These are phyloP conservation scores for Pythium brassicae DNA, from an alignment of 352 stramenopile genomes.

Conservation along the genomic window DNA sequence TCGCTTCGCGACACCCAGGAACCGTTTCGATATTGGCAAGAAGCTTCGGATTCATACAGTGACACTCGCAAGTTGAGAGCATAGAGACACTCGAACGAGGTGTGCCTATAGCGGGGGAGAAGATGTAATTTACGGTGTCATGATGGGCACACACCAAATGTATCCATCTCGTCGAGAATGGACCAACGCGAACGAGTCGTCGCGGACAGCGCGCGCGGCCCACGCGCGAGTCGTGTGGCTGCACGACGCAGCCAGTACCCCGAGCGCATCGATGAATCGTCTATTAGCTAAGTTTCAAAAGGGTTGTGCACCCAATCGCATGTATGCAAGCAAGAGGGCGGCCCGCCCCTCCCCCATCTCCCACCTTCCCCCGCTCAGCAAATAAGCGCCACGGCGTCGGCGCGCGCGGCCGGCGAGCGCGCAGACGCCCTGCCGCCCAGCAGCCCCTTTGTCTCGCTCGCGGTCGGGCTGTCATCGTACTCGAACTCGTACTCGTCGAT, in stretches of 20 bases:
- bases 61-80: not conserved
- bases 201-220: no score
- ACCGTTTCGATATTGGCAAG: not conserved
- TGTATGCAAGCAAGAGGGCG: not conserved
- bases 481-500: constrained; percentile 37
- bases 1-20: not conserved
- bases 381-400: constrained; percentile 40
- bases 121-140: not conserved
- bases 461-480: constrained; percentile 4
- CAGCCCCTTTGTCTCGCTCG: constrained; percentile 10
- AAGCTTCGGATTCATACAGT: not conserved
- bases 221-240: no score
- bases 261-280: not conserved
- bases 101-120: not conserved
- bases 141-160: not conserved
- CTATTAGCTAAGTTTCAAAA: constrained; percentile 1
- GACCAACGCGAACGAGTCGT: no score
- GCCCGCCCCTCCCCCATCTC: no score
- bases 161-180: not conserved
- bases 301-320: not conserved
- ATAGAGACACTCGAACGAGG: not conserved
- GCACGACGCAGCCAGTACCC: no score
- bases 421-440: not conserved
- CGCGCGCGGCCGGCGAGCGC: constrained; percentile 13
- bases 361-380: constrained; percentile 18